Evolutionary conservation across 1,139 yeast genomes (phyloP), one percentile per base, ranked within the genome.

Genomic region (Torulaspora globosa): DNA sequence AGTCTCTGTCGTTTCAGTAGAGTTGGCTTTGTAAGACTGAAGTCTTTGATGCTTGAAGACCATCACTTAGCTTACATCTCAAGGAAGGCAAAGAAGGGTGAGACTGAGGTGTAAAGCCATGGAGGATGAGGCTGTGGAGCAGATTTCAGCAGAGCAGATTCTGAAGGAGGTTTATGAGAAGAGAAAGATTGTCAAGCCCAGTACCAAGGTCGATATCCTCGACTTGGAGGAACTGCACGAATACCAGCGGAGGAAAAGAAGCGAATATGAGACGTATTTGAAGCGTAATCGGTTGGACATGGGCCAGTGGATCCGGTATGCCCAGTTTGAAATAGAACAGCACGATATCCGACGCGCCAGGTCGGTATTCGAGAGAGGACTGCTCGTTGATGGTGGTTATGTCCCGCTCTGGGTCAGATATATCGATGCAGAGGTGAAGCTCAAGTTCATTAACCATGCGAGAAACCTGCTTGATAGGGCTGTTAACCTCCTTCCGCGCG

Each of bases 261-360:
- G 78, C 40, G 96, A 88, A 56, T 90, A 74, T 61, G 98, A 92
- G 66, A 84, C 83, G 57, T 95, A 90, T 18, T 67, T 92, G 43
- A 80, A 94, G 55, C 75, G 92, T 56, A 90, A 92, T 61, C 70
- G 95, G 49, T 75, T 84, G 32, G 89, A 89, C 58, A 75, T 77
- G 57, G 84, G 89, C 2, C 96, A 90, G 62, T 92, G 97, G 97
- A 74, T 88, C 63, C 72, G 97, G 44, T 92, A 92, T 64, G 97
- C 97, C 1, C 79, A 76, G 50, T 88, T 92, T 80, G 98, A 92
- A 63, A 66, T 81, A 11, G 85, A 84, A 5, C 90, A 87, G 58
- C 82, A 80, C 49, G 96, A 92, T 60, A 74, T 78, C 56, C 66
- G 85, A 27, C 65, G 82, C n/a, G 96, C 95, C 0, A 70, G 97